Percentiles rank a stretch among this genome's conserved stretches.
phyloP scores from a whole-genome alignment of 2,329 filamentous ascomycete genomes.

The Dryadomyces sulphureus region DNA sequence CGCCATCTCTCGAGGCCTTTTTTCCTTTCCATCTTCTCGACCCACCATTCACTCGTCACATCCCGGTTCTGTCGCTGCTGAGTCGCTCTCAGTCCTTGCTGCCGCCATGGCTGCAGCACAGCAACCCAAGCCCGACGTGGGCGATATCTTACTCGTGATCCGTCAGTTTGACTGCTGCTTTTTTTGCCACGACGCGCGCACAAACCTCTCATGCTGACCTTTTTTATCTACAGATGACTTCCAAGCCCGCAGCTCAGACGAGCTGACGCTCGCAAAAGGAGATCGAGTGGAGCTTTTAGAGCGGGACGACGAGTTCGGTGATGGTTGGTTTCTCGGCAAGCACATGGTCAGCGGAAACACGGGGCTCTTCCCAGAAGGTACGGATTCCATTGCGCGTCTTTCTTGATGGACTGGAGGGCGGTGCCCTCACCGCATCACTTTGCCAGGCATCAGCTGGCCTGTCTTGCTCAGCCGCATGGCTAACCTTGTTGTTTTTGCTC shows the following conservation, averaged over 20 bases:
- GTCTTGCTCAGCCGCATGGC: background rate
- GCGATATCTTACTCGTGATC: slow-evolving; percentile 56
- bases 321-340: slow-evolving; percentile 71
- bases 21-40: background rate
- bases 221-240: slow-evolving; percentile 59
- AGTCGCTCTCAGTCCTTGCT: background rate
- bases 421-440: background rate
- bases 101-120: slow-evolving; percentile 17
- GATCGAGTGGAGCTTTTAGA: slow-evolving; percentile 74
- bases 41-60: background rate
- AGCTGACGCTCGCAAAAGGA: slow-evolving; percentile 75
- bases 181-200: background rate
- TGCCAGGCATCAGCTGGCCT: too few species aligned
- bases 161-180: slow-evolving; percentile 36
- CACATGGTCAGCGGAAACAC: slow-evolving; percentile 60
- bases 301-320: slow-evolving; percentile 76
- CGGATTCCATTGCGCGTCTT: slow-evolving; percentile 11
- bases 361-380: slow-evolving; percentile 74
- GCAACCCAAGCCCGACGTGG: slow-evolving; percentile 39
- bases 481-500: background rate
- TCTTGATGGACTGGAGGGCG: background rate
- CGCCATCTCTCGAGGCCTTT: background rate
- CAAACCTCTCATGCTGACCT: background rate
- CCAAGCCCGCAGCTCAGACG: slow-evolving; percentile 77
- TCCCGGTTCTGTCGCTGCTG: background rate